These are phyloP conservation scores for Scleromitrula shiraiana DNA, from an alignment of 2,329 filamentous ascomycete species.

Conservation along the genomic window DNA sequence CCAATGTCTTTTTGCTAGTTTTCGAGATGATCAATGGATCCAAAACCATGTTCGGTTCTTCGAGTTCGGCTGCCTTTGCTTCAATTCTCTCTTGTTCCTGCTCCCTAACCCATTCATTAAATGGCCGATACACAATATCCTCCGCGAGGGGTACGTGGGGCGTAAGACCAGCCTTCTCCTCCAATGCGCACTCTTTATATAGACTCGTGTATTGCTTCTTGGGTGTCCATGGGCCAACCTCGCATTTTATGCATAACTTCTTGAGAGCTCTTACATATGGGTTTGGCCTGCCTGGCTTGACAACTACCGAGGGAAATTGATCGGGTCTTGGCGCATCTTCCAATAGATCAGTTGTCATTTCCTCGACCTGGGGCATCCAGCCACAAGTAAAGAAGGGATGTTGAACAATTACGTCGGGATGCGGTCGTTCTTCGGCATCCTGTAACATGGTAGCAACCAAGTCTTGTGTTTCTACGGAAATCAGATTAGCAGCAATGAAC, in stretches of 20 bases:
- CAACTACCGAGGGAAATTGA: slow-evolving; percentile 44
- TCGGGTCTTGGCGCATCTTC: slow-evolving; percentile 48
- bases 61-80: slow-evolving; percentile 12
- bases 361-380: slow-evolving; percentile 56
- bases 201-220: slow-evolving; percentile 40
- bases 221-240: slow-evolving; percentile 48
- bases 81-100: slow-evolving; percentile 28
- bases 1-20: slow-evolving; percentile 5
- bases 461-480: slow-evolving; percentile 69
- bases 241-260: slow-evolving; percentile 49
- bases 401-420: slow-evolving; percentile 69
- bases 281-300: slow-evolving; percentile 35
- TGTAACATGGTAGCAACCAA: slow-evolving; percentile 69
- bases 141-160: slow-evolving; percentile 54
- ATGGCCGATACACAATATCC: slow-evolving; percentile 56
- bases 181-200: slow-evolving; percentile 60
- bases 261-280: slow-evolving; percentile 41
- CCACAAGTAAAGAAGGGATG: slow-evolving; percentile 73
- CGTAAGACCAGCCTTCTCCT: slow-evolving; percentile 58
- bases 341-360: slow-evolving; percentile 51
- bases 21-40: slow-evolving; percentile 7
- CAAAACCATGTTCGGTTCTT: slow-evolving; percentile 6
- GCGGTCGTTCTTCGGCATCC: slow-evolving; percentile 65
- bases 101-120: slow-evolving; percentile 52
- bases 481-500: slow-evolving; percentile 58